Evolutionary conservation across 2,329 filamentous ascomycete genomes (phyloP).

Genomic region (Rhytidhysteron rufulum): DNA sequence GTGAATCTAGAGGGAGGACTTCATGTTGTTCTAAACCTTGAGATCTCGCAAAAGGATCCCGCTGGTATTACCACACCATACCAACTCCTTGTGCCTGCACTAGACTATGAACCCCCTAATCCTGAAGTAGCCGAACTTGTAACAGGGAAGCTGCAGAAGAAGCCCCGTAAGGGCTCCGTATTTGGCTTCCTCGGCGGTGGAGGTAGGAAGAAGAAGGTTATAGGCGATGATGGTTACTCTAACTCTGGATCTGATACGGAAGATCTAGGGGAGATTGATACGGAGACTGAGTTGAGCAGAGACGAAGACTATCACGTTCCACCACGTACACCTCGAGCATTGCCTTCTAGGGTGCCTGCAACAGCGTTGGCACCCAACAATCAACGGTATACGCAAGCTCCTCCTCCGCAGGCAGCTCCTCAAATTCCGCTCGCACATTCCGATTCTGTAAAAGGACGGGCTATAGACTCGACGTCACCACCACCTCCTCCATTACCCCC

Average conservation of each 20-base stretch:
- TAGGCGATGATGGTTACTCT: slow-evolving; percentile 32
- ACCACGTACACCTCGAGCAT: background rate
- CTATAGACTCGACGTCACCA: too few relatives aligned
- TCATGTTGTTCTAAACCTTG: slow-evolving; percentile 84
- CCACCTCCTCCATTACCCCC: too few relatives aligned
- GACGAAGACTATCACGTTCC: slow-evolving; percentile 11
- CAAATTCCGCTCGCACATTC: too few relatives aligned
- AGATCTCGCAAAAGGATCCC: slow-evolving; percentile 81
- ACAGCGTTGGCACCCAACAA: background rate
- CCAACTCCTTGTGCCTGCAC: slow-evolving; percentile 74
- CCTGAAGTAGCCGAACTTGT: slow-evolving; percentile 8
- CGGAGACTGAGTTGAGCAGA: slow-evolving; percentile 13
- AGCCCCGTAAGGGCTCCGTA: slow-evolving; percentile 19
- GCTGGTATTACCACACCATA: slow-evolving; percentile 86
- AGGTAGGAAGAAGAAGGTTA: slow-evolving; percentile 15
- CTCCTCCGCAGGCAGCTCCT: too few relatives aligned
- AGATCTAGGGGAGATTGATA: slow-evolving; percentile 18
- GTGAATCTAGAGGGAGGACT: slow-evolving; percentile 79
- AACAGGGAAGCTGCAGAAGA: slow-evolving; percentile 22
- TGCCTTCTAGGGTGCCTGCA: background rate
- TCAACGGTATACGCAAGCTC: too few relatives aligned
- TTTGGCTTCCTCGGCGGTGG: slow-evolving; percentile 20
- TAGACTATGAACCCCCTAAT: slow-evolving; percentile 46
- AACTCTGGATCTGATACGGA: slow-evolving; percentile 21
- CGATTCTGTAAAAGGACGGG: too few relatives aligned